Percentiles rank a stretch among this genome's conserved stretches.
phyloP scores from a whole-genome alignment of 2,329 filamentous ascomycete species.

The Pestalotiopsis sp. region DNA sequence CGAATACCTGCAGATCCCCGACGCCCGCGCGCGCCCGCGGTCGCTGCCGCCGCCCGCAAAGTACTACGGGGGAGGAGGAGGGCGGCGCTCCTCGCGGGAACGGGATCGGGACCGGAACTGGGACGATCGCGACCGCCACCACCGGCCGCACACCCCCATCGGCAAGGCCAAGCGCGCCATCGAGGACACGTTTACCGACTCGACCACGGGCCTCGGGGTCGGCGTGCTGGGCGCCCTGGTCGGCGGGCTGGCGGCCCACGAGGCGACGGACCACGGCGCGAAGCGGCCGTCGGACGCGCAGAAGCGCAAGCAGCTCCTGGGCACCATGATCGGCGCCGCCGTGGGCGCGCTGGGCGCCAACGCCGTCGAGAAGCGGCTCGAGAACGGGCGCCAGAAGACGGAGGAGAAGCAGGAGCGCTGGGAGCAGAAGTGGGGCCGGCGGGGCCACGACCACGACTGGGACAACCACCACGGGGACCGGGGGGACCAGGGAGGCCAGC shows the following conservation, averaged over 20 bases:
- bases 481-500: slow-evolving; percentile 16
- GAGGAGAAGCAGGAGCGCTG: slow-evolving; percentile 24
- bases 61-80: slow-evolving; percentile 12
- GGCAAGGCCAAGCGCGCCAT: slow-evolving; percentile 43
- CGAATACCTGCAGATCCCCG: slow-evolving; percentile 24
- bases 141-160: slow-evolving; percentile 29
- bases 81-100: slow-evolving; percentile 9
- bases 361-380: slow-evolving; percentile 33
- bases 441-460: slow-evolving; percentile 21
- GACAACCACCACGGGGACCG: slow-evolving; percentile 20
- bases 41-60: slow-evolving; percentile 27
- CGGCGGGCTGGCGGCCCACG: slow-evolving; percentile 54
- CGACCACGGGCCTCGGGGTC: slow-evolving; percentile 50
- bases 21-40: slow-evolving; percentile 27
- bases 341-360: slow-evolving; percentile 58
- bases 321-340: slow-evolving; percentile 56
- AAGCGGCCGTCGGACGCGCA: slow-evolving; percentile 30
- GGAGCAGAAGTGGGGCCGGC: slow-evolving; percentile 28
- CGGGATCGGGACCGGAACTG: slow-evolving; percentile 26
- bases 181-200: slow-evolving; percentile 50
- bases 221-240: slow-evolving; percentile 57
- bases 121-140: slow-evolving; percentile 19
- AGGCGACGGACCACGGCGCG: slow-evolving; percentile 37
- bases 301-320: slow-evolving; percentile 41
- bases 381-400: slow-evolving; percentile 29